phyloP scores from a whole-genome alignment of 192 early-diverging fungal genomes.

The Mortierella antarctica region DNA sequence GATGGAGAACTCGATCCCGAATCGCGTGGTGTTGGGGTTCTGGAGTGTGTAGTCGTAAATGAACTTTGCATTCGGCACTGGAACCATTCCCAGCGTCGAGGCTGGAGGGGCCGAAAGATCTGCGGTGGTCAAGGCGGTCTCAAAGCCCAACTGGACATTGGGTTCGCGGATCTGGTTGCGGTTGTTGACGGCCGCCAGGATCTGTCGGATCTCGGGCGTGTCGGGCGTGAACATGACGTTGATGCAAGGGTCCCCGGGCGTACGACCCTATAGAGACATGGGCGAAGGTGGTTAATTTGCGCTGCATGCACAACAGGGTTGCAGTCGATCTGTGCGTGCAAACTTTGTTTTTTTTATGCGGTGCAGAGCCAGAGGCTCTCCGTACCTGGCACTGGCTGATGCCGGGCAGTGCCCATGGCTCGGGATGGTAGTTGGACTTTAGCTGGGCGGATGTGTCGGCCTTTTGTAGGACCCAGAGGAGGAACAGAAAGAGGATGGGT shows the following conservation, averaged over 20 bases:
- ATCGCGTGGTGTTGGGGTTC: slow-evolving; percentile 75
- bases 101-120: slow-evolving; percentile 41
- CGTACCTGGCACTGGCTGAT: slow-evolving; percentile 57
- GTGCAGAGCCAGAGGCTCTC: background rate
- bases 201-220: slow-evolving; percentile 40
- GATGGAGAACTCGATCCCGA: slow-evolving; percentile 65
- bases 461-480: slow-evolving; percentile 70
- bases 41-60: slow-evolving; percentile 77
- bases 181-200: slow-evolving; percentile 25
- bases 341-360: too few relatives aligned
- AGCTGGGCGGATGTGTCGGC: slow-evolving; percentile 45
- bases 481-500: slow-evolving; percentile 74
- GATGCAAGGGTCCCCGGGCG: slow-evolving; percentile 61
- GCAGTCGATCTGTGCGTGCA: too few relatives aligned
- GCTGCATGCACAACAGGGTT: slow-evolving; percentile 19
- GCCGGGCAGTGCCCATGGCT: slow-evolving; percentile 54
- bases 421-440: slow-evolving; percentile 55
- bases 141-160: slow-evolving; percentile 25
- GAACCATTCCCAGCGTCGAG: slow-evolving; percentile 60
- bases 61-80: slow-evolving; percentile 64
- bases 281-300: background rate
- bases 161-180: slow-evolving; percentile 37
- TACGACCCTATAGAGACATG: slow-evolving; percentile 53
- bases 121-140: slow-evolving; percentile 18
- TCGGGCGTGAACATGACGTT: slow-evolving; percentile 71